Conservation (phyloP, 2,329 filamentous ascomycete genomes). For the Pseudopyricularia cyperi region DNA sequence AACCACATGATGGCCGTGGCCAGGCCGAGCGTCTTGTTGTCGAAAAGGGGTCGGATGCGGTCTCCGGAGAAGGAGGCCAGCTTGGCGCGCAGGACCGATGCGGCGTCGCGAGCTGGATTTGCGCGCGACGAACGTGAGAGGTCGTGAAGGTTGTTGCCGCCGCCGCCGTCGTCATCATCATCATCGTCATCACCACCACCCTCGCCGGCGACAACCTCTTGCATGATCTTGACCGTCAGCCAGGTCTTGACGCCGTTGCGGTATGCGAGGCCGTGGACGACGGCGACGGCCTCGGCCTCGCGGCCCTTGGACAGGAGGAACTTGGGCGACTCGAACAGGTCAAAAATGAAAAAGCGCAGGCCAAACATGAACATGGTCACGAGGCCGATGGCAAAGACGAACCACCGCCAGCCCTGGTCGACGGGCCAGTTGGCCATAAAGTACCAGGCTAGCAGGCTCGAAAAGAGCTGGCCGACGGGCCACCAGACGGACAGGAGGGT, state of each 20-base stretch:
- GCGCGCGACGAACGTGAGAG: slow-evolving; percentile 2
- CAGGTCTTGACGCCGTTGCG: slow-evolving; percentile 59
- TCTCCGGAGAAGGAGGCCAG: slow-evolving; percentile 54
- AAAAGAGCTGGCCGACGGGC: slow-evolving; percentile 68
- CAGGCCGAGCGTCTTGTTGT: slow-evolving; percentile 33
- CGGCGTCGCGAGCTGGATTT: slow-evolving; percentile 16
- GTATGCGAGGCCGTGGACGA: slow-evolving; percentile 65
- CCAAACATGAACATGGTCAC: slow-evolving; percentile 67
- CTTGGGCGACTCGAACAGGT: slow-evolving; percentile 76
- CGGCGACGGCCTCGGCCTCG: slow-evolving; percentile 66
- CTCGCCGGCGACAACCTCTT: slow-evolving; percentile 34
- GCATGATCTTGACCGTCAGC: slow-evolving; percentile 59
- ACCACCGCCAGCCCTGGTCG: slow-evolving; percentile 65
- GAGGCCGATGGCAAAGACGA: slow-evolving; percentile 57
- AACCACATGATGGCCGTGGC: slow-evolving; percentile 56
- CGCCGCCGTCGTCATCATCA: not conserved
- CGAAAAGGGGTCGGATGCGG: slow-evolving; percentile 54
- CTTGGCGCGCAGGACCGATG: slow-evolving; percentile 39
- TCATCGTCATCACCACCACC: slow-evolving; percentile 14
- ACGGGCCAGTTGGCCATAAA: slow-evolving; percentile 57
- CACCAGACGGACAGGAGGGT: slow-evolving; percentile 80
- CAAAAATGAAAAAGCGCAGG: slow-evolving; percentile 66
- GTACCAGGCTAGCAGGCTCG: slow-evolving; percentile 61
- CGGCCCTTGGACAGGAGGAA: slow-evolving; percentile 66
- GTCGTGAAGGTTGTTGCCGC: slow-evolving; percentile 1